Percentiles rank a stretch among this genome's conserved stretches.
Evolutionary conservation across 2,329 filamentous ascomycete species (phyloP).

Genomic region (Fusarium lyarnte): DNA sequence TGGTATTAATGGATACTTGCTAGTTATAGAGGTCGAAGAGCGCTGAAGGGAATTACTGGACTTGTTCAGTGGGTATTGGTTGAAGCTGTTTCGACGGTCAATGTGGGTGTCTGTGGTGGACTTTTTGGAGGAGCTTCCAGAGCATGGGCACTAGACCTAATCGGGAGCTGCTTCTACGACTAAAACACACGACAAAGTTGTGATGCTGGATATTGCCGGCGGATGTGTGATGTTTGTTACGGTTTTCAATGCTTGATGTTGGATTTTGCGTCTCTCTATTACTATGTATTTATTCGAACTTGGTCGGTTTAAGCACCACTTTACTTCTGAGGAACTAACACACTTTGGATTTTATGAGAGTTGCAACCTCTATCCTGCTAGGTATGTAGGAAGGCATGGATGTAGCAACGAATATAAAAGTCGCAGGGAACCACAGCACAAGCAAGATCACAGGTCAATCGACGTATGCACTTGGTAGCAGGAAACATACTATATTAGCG

Average conservation of each 20-base stretch:
- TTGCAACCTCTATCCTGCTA: not conserved
- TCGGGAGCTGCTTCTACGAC: conserved; percentile 14
- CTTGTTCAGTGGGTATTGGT: not conserved
- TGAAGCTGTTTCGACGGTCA: conserved; percentile 21
- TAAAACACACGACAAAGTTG: not conserved
- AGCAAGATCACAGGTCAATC: not conserved
- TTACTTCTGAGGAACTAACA: not conserved
- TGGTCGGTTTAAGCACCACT: not conserved
- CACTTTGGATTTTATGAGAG: not conserved
- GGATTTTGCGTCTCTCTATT: not conserved
- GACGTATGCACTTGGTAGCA: not conserved
- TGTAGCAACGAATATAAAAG: not conserved
- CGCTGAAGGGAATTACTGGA: not conserved
- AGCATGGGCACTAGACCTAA: conserved; percentile 32
- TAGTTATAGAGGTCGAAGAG: not conserved
- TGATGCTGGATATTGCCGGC: not conserved
- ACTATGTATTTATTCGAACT: not conserved
- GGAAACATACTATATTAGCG: not conserved
- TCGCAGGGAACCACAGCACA: not conserved
- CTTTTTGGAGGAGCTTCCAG: conserved; percentile 41
- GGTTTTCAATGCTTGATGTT: not conserved
- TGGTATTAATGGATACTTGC: not conserved
- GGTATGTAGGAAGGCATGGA: not conserved
- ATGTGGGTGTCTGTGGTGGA: conserved; percentile 28
- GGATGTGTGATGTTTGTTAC: not conserved